These are phyloP conservation scores for Takashimella koratensis DNA, from an alignment of 1,284 basidiomycete species.

Conservation along the genomic window DNA sequence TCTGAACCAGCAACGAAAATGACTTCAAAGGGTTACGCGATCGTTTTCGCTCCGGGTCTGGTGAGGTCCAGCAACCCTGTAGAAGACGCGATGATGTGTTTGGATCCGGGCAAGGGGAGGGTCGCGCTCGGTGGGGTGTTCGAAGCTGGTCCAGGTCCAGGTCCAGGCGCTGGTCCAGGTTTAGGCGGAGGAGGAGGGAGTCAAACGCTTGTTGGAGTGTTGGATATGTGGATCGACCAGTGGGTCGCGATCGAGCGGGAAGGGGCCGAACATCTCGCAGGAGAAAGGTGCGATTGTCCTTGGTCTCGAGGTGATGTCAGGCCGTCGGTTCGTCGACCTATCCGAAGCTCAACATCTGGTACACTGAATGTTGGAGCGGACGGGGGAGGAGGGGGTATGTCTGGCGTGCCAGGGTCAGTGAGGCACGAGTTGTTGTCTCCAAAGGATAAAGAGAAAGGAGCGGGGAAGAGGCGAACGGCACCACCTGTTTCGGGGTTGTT, in stretches of 20 bases:
- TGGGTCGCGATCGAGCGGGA: conserved; percentile 3
- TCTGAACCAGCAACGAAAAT: conserved; percentile 30
- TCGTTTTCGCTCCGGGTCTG: conserved; percentile 36
- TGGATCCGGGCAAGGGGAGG: conserved; percentile 25
- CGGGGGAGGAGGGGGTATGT: no score
- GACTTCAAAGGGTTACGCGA: conserved; percentile 27
- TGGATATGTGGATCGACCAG: conserved; percentile 33
- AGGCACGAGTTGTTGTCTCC: background rate
- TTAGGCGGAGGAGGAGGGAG: background rate
- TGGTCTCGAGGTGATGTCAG: background rate
- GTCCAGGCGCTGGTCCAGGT: conserved; percentile 1
- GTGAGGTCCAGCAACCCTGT: conserved; percentile 31
- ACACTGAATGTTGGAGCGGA: no score
- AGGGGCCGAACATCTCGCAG: no score
- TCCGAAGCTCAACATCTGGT: no score
- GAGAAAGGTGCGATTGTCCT: background rate
- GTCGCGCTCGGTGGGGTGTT: conserved; percentile 17
- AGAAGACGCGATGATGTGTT: conserved; percentile 35
- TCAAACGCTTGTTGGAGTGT: conserved; percentile 30
- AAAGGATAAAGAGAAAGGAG: background rate
- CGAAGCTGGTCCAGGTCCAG: conserved; percentile 10
- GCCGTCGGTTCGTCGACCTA: no score
- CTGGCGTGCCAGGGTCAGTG: no score
- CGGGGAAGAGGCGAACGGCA: background rate
- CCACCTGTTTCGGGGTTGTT: background rate